Evolutionary conservation across 2,329 filamentous ascomycete species (phyloP), one percentile per base, ranked within the genome.

Genomic region (Clonostachys rhizophaga): DNA sequence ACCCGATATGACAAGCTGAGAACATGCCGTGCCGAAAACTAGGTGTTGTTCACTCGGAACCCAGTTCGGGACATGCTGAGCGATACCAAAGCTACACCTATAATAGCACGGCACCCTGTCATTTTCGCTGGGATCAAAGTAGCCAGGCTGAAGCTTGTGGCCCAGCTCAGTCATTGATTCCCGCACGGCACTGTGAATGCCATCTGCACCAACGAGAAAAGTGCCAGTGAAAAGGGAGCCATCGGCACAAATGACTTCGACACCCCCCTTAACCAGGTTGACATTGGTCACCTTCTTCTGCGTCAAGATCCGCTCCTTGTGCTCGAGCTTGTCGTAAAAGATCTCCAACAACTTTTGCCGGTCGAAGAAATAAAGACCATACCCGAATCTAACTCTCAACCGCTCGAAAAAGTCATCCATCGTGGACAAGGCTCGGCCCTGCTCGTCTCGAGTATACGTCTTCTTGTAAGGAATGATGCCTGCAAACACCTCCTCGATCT

Each of bases 131-230:
- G 33, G 42, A 1, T 50, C 59, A 5, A 58, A 55, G 18, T 58
- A 46, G 1, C 36, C 17, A 3, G 36, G 36, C 53, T 47, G 14
- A 30, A 30, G 24, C 9, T 30, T 30, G 24, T 30, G 24, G 50
- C 49, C 44, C 2, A 58, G 48, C 6, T 55, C 49, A 24, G 43
- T 45, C 57, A 60, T 60, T 34, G 63, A 58, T 7, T 54, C 44
- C n/a, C 70, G 54, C 5, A 67, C 55, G 3, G 51, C 47, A 54
- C 68, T 71, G 48, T 69, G 60, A 14, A 71, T 58, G 14, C 70
- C 68, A 46, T 71, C 69, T 5, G 65, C 61, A 6, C 68, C 67
- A 5, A 71, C 54, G 6, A 71, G 51, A 1, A 72, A 49, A 24
- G 56, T 44, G 9, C 44, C 59, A 1, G 50, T 45, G 5, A 48